Conservation (phyloP, 768 basidiomycete genomes). For the Termitomyces sp. region DNA sequence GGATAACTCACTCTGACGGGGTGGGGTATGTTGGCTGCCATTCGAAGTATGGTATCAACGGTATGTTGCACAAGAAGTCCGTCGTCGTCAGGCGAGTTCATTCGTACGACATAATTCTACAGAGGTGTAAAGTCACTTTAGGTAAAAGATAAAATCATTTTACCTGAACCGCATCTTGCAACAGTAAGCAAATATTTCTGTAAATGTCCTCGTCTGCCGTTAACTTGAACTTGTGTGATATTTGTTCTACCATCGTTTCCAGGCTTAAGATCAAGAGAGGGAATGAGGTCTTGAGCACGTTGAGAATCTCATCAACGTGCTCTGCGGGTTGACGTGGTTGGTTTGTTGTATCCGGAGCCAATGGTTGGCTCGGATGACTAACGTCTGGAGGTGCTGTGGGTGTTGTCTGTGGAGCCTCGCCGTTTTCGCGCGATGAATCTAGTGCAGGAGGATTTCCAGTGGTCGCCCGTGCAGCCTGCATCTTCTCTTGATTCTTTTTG, state of each 20-base stretch:
- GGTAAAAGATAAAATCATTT: constrained; percentile 6
- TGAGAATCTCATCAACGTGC: constrained; percentile 87
- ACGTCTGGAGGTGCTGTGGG: constrained; percentile 10
- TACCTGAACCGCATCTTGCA: constrained; percentile 85
- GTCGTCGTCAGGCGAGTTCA: constrained; percentile 63
- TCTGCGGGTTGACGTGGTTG: constrained; percentile 74
- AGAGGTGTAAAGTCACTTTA: not conserved
- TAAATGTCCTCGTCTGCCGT: constrained; percentile 92
- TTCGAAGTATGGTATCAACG: constrained; percentile 48
- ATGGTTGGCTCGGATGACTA: constrained; percentile 8
- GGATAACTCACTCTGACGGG: constrained; percentile 45
- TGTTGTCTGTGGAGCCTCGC: constrained; percentile 22
- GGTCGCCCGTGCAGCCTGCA: constrained; percentile 31
- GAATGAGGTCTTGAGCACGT: constrained; percentile 92
- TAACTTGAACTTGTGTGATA: constrained; percentile 83
- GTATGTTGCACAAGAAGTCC: constrained; percentile 54
- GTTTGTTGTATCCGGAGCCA: constrained; percentile 20
- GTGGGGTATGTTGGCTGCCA: constrained; percentile 53
- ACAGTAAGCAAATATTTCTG: constrained; percentile 79
- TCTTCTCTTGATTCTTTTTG: constrained; percentile 35
- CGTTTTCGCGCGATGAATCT: constrained; percentile 20
- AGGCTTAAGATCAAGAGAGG: constrained; percentile 91
- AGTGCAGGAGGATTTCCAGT: constrained; percentile 19
- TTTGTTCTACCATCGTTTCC: constrained; percentile 97
- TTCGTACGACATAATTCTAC: constrained; percentile 67